Percentiles rank a stretch among this genome's conserved stretches.
phyloP scores from a whole-genome alignment of 2,329 filamentous ascomycete species.

The Ophiocordyceps australis region DNA sequence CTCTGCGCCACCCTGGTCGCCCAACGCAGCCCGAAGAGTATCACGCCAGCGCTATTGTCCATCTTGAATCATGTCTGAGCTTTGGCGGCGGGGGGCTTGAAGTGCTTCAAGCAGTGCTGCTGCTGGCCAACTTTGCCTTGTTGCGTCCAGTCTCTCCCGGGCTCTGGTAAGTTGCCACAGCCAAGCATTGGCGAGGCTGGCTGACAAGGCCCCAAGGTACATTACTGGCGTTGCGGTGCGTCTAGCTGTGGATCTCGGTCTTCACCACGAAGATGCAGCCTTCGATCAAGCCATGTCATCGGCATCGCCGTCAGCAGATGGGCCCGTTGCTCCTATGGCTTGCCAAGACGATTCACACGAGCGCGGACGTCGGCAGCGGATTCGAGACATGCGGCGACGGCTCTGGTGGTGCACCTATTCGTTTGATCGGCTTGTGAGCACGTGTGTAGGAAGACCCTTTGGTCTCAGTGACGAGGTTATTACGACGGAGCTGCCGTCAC shows the following conservation, averaged over 20 bases:
- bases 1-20: slow-evolving; percentile 29
- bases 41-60: slow-evolving; percentile 83
- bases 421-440: slow-evolving; percentile 84
- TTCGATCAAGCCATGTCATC: slow-evolving; percentile 16
- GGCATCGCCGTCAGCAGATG: slow-evolving; percentile 11
- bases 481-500: slow-evolving; percentile 83
- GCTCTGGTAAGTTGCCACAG: slow-evolving; percentile 42
- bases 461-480: slow-evolving; percentile 93
- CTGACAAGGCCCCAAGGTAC: slow-evolving; percentile 32
- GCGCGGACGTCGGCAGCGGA: slow-evolving; percentile 60
- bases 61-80: slow-evolving; percentile 73
- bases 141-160: slow-evolving; percentile 83
- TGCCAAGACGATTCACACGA: no score
- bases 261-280: slow-evolving; percentile 67
- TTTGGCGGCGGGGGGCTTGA: slow-evolving; percentile 79
- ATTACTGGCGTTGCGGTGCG: slow-evolving; percentile 89
- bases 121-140: slow-evolving; percentile 81
- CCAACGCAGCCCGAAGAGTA: slow-evolving; percentile 96
- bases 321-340: no score
- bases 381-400: slow-evolving; percentile 68
- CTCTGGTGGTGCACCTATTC: slow-evolving; percentile 98
- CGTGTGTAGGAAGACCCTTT: slow-evolving; percentile 83
- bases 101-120: slow-evolving; percentile 80
- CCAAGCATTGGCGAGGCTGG: neutral
- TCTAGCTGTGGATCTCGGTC: slow-evolving; percentile 73